Evolutionary conservation across 148 eudicot genomes (phyloP).

Genomic region (Camellia japonica): DNA sequence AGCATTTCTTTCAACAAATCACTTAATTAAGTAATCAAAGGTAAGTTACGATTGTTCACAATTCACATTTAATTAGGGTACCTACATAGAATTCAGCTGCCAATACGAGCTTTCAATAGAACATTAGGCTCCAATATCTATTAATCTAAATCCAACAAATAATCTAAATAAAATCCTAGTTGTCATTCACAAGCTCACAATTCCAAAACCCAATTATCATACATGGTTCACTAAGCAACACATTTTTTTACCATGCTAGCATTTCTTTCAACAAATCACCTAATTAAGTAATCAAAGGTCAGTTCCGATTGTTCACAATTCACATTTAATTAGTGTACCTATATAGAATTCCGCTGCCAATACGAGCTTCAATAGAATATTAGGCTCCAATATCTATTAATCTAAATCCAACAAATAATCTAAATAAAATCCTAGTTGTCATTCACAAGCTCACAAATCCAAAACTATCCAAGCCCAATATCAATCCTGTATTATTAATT

Average conservation of each 20-base stretch:
- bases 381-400: neutral
- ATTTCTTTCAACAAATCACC: neutral
- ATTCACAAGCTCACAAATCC: neutral
- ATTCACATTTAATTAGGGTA: neutral
- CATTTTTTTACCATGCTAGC: neutral
- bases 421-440: neutral
- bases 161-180: neutral
- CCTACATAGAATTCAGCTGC: neutral
- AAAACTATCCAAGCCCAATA: constrained; percentile 13
- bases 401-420: neutral
- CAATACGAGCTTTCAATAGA: neutral
- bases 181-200: neutral
- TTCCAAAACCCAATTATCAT: neutral
- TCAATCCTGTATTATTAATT: constrained; percentile 20
- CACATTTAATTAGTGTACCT: neutral
- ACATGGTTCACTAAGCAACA: neutral
- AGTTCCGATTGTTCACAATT: neutral
- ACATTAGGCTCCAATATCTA: neutral
- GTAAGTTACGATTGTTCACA: no score
- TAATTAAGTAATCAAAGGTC: neutral
- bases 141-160: neutral
- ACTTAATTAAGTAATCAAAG: neutral
- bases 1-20: neutral
- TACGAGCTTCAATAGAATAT: neutral
- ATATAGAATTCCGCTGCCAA: neutral